phyloP scores from a whole-genome alignment of 768 basidiomycete genomes.

The Pleurotus eryngii region DNA sequence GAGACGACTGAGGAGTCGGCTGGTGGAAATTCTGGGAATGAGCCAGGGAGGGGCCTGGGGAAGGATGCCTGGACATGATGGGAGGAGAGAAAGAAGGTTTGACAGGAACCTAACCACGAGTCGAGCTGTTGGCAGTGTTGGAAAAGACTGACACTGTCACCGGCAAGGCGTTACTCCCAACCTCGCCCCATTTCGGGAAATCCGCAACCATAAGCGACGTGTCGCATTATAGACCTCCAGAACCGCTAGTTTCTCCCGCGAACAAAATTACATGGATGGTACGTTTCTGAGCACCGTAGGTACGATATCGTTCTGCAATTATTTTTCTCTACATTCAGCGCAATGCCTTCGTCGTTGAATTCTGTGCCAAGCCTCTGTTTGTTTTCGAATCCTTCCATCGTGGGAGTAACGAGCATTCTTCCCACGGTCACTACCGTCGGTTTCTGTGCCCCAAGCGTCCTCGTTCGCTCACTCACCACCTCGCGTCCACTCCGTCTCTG shows the following conservation, averaged over 20 bases:
- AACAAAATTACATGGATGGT: no score
- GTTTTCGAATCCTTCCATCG: not conserved
- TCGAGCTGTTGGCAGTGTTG: slow-evolving; percentile 31
- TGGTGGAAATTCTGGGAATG: slow-evolving; percentile 29
- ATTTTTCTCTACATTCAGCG: slow-evolving; percentile 10
- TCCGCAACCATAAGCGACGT: slow-evolving; percentile 1
- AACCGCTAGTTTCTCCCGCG: no score
- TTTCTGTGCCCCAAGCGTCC: not conserved
- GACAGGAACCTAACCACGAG: slow-evolving; percentile 16
- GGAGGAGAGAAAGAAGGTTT: slow-evolving; percentile 25
- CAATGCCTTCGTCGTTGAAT: not conserved
- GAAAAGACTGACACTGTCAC: slow-evolving; percentile 23
- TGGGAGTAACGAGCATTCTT: not conserved
- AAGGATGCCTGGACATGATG: slow-evolving; percentile 68
- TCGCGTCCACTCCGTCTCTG: not conserved
- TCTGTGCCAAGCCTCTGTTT: not conserved
- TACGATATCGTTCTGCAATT: no score
- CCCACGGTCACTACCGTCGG: not conserved
- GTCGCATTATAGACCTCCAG: no score
- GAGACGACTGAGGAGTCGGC: slow-evolving; percentile 23
- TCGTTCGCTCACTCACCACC: not conserved
- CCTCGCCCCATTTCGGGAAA: slow-evolving; percentile 31
- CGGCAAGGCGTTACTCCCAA: slow-evolving; percentile 31
- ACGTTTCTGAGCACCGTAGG: no score
- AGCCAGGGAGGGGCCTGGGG: slow-evolving; percentile 45